Evolutionary conservation across 768 basidiomycete genomes (phyloP), one percentile per base, ranked within the genome.

Genomic region (Suillus bovinus): DNA sequence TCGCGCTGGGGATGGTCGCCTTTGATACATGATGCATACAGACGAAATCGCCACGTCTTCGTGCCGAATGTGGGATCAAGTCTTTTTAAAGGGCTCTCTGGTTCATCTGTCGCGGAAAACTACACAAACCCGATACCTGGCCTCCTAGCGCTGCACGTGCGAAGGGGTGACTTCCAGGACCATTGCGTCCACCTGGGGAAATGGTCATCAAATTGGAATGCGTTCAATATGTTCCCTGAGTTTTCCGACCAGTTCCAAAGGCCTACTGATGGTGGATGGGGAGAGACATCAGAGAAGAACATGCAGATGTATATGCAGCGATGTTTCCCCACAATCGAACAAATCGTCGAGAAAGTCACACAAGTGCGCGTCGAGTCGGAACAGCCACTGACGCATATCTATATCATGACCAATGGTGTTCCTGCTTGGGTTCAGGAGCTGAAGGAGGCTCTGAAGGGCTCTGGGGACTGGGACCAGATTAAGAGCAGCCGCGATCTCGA

Each of bases 361-460:
- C 69, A 62, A 3, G 76, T 80, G 20, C 73, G 77, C 31, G 62
- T 63, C 0, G 71, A 67, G 8, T 63, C 67, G 11, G 68, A 52
- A 11, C 61, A 64, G 7, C 68, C 63, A 11, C 71, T 84, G 16
- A 64, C 71, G 34, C 66, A 71, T 7, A 59, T 85, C 13, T 84
- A 83, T 62, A 70, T 84, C 63, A 74, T 83, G 71, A 79, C 84
- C 59, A 83, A 85, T 60, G 83, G 74, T 10, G 66, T 70, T 17
- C 59, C 64, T 13, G 67, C 67, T 20, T 85, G 81, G 81, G 70
- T 83, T 9, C 52, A 63, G 13, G 69, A 75, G 34, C 74, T 84
- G 34, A 77, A 76, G 60, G 34, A 13, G 2, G 76, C 75, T 20
- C 60, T 85, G 61, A 39, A 39, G 38, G 61, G 61, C n/a, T 62